Base-by-base conservation (phyloP, 2,329 filamentous ascomycete genomes). In the Neurospora crassa region DNA sequence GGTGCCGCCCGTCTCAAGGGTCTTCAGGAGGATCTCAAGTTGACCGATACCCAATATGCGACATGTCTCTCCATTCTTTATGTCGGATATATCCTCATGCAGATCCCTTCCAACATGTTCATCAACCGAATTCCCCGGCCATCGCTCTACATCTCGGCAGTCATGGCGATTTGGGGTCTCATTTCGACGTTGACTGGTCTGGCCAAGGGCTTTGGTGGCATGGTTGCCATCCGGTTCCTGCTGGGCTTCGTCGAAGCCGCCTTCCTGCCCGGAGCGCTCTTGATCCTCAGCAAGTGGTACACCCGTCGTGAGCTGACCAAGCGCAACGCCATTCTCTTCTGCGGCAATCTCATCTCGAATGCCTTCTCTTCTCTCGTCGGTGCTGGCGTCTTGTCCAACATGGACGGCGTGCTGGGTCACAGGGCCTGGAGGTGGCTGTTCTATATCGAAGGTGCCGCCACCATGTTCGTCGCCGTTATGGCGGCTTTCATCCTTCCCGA, bases 221-320 rank as follows among this genome's bases (percentile, higher is more conserved):
- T 90, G 80, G 83, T 90, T 2, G 78, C 81, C 11, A 83, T 84
- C 40, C 86, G 88, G 5, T 89, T 90, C 78, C 85, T 89, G 75
- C 79, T 90, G 0, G 88, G 88, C 3, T 88, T 89, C 72, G 80
- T 89, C 68, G 88, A 90, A 78, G 89, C 89, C 0, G 88, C 88
- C 1, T 90, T 90, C 78, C 81, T 90, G 37, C 89, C 89, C 0
- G 89, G 89, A 59, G 87, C 87, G 0, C 82, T 91, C 12, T 82
- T 90, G 63, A 87, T 90, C 67, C 82, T 91, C 24, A 89, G 87
- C 0, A 88, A 90, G 75, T 91, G 89, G 85, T 91, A 91, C 78
- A 91, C 89, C 1, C 84, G 88, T 68, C 84, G 85, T 68, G 87
- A 88, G 79, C 76, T 89, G 72, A 83, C 84, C 16, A 80, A 81